Percentiles rank a stretch among this genome's conserved stretches.
These are phyloP conservation scores for Quercus tomentella DNA, from an alignment of 331 rosid species.

Conservation along the genomic window DNA sequence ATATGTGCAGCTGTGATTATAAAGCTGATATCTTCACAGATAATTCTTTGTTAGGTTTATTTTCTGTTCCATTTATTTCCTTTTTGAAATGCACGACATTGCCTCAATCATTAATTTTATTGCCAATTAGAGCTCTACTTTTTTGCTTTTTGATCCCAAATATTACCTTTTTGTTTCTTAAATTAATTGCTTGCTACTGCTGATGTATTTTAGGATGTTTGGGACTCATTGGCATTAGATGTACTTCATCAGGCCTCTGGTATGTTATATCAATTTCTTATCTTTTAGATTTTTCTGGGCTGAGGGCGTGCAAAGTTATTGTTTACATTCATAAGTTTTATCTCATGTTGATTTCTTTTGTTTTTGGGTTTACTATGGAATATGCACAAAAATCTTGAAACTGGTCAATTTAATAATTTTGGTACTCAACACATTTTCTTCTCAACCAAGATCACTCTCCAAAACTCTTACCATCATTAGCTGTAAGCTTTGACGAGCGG, in stretches of 20 bases:
- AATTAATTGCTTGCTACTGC: not conserved
- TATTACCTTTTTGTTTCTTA: not conserved
- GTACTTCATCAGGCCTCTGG: conserved; percentile 85
- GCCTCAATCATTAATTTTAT: not conserved
- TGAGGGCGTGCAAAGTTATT: not conserved
- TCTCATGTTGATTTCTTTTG: not conserved
- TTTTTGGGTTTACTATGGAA: not conserved
- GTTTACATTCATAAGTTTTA: not conserved
- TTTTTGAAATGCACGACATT: conserved; percentile 1
- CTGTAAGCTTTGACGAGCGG: too few relatives aligned
- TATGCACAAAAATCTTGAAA: not conserved
- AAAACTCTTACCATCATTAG: too few relatives aligned
- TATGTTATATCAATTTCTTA: conserved; percentile 24
- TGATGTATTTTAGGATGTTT: conserved; percentile 53
- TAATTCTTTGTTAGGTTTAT: not conserved
- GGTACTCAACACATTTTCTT: not conserved
- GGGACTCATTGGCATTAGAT: conserved; percentile 88
- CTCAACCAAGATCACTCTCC: not conserved
- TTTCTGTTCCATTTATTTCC: conserved; percentile 7
- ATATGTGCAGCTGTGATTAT: not conserved
- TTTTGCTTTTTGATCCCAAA: not conserved
- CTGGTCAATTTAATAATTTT: not conserved
- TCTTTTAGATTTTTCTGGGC: conserved; percentile 1
- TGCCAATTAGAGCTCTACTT: not conserved
- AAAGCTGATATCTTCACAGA: not conserved